Evolutionary conservation across 192 early-diverging fungal genomes (phyloP), one percentile per base, ranked within the genome.

Genomic region (Podila verticillata): DNA sequence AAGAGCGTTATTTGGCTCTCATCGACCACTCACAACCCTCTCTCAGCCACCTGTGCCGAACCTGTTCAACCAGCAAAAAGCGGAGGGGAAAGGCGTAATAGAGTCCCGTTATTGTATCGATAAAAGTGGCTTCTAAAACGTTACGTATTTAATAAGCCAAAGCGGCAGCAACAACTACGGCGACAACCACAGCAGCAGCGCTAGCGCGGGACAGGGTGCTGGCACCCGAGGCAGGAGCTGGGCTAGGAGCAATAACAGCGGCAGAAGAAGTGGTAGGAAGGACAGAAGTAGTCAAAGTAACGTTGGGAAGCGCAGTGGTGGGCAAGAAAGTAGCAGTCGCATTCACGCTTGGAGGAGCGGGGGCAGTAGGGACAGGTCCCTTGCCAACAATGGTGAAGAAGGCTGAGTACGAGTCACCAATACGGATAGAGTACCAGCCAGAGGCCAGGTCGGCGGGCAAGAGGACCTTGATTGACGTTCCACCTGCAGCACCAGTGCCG

Each of bases 341-440:
- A 19, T 39, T 29, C 56, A 22, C 17, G 32, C 51, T 34, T 5
- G 65, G 56, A 35, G 73, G 73, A 31, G 60, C 60, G 61, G 35
- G 35, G 2, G 30, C 72, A 20, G 61, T 57, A 34, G 73, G 73
- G 51, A 56, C 8, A 26, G 59, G 56, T 20, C 72, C 73, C 31
- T 57, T 36, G 24, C 59, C 51, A 61, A 65, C 68, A 56, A 75
- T 65, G 29, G 35, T 17, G 61, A 75, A 75, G 66, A 63, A 65
- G 48, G 65, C 63, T 12, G 73, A 74, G 51, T 63, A 74, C 32
- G 68, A 48, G 29, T 77, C 74, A 3, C 74, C 74, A 15, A 77
- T 65, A 19, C 68, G 62, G 74, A 77, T 32, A 12, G 74, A 77
- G 74, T 77, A 77, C 54, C 56, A 77, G 35, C 70, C 68, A 28